A percentile compares a stretch with the other conserved stretches of the same genome.
Conservation (phyloP, 768 basidiomycete genomes). For the Gelatoporia subvermispora region DNA sequence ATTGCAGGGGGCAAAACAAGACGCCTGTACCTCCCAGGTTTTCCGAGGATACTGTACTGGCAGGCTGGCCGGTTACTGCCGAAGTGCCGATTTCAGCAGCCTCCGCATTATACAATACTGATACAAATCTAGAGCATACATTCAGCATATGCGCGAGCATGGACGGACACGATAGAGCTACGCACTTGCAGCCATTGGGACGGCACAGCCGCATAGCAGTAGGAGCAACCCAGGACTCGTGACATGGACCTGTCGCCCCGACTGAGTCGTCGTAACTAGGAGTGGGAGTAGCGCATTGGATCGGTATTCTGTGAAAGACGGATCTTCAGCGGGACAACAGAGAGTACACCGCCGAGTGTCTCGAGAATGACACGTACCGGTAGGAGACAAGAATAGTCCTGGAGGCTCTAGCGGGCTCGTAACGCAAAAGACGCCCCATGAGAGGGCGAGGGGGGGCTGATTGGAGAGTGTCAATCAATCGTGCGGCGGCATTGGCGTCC, state of each 20-base stretch:
- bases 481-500: constrained; percentile 54
- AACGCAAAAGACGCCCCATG: constrained; percentile 69
- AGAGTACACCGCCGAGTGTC: background rate
- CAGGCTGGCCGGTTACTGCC: background rate
- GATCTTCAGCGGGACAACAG: background rate
- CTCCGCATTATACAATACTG: constrained; percentile 44
- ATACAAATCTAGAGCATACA: constrained; percentile 7
- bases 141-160: constrained; percentile 14
- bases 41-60: constrained; percentile 7
- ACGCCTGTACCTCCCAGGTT: constrained; percentile 29
- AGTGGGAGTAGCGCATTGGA: background rate
- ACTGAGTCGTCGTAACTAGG: background rate
- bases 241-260: background rate
- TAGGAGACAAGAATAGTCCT: constrained; percentile 74
- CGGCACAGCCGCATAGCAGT: constrained; percentile 59
- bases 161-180: background rate
- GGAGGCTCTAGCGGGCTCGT: constrained; percentile 73
- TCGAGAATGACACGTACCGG: constrained; percentile 44
- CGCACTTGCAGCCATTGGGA: constrained; percentile 47
- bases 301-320: too few relatives aligned
- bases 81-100: constrained; percentile 27
- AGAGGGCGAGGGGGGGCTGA: constrained; percentile 54
- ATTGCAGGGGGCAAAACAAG: constrained; percentile 53
- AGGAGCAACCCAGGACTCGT: constrained; percentile 39
- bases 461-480: constrained; percentile 57